Evolutionary conservation across 2,329 filamentous ascomycete species (phyloP).

Genomic region (Penicillium sp.): DNA sequence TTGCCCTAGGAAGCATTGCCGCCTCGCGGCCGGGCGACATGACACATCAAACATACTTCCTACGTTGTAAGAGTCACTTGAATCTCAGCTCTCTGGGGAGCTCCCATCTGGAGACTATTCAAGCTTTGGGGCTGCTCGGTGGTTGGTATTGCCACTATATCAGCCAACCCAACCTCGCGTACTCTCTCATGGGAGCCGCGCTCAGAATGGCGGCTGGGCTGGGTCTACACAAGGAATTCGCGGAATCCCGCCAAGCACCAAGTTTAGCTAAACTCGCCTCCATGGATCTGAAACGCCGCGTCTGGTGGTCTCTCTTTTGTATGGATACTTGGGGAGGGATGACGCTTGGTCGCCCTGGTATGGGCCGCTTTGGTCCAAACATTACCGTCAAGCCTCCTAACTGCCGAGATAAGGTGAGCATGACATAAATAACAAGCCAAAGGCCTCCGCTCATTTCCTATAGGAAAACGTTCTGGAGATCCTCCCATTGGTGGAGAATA

Average conservation of each 20-base stretch:
- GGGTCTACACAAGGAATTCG: conserved; percentile 66
- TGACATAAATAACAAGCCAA: conserved; percentile 32
- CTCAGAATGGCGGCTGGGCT: conserved; percentile 72
- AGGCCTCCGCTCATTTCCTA: conserved; percentile 14
- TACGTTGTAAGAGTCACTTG: conserved; percentile 64
- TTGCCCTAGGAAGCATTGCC: conserved; percentile 71
- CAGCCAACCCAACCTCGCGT: conserved; percentile 74
- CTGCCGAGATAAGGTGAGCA: conserved; percentile 41
- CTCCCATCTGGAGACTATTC: conserved; percentile 70
- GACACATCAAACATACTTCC: conserved; percentile 68
- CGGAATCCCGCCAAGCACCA: conserved; percentile 43
- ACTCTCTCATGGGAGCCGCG: conserved; percentile 68
- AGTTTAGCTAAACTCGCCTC: conserved; percentile 50
- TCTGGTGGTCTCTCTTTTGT: conserved; percentile 74
- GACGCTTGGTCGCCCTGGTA: conserved; percentile 67
- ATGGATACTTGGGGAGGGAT: conserved; percentile 72
- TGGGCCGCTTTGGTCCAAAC: conserved; percentile 66
- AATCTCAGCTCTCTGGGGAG: conserved; percentile 67
- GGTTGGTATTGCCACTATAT: conserved; percentile 77
- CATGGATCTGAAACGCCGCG: conserved; percentile 62
- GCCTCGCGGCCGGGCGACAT: conserved; percentile 62
- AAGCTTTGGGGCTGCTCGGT: conserved; percentile 68
- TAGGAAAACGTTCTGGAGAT: conserved; percentile 62
- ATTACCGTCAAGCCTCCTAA: conserved; percentile 65
- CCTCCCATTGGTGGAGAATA: conserved; percentile 71